phyloP scores from a whole-genome alignment of 2,329 filamentous ascomycete species.

The Pseudomassariella vexata region DNA sequence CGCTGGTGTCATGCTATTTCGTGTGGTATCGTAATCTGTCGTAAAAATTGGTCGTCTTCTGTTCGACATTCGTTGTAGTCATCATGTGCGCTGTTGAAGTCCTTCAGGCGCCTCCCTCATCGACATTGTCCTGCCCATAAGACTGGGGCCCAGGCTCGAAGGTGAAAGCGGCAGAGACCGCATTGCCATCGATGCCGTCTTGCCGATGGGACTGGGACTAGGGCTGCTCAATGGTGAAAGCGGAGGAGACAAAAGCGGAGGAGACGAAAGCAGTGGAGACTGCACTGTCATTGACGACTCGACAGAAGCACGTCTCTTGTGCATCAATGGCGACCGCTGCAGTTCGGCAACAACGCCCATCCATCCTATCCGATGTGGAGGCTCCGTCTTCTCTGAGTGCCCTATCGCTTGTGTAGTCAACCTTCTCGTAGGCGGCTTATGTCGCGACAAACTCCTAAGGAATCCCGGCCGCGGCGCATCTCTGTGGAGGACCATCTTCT shows the following conservation, averaged over 20 bases:
- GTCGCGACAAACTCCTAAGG: constrained; percentile 33
- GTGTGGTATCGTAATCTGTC: too few species aligned
- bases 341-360: constrained; percentile 58
- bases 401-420: constrained; percentile 50
- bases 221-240: constrained; percentile 16
- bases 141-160: constrained; percentile 4
- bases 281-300: constrained; percentile 56
- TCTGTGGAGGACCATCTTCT: constrained; percentile 22
- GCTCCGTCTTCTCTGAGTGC: constrained; percentile 41
- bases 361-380: constrained; percentile 50
- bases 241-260: constrained; percentile 30
- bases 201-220: too few species aligned
- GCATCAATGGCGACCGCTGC: constrained; percentile 54
- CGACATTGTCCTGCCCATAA: too few species aligned
- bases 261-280: too few species aligned
- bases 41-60: too few species aligned
- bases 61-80: too few species aligned
- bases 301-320: constrained; percentile 57
- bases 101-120: too few species aligned
- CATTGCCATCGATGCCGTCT: neutral
- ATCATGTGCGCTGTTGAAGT: too few species aligned
- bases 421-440: constrained; percentile 43
- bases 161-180: constrained; percentile 1
- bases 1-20: too few species aligned
- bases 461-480: constrained; percentile 26